Conservation (phyloP, 208 protist species). For the Acanthamoeba triangularis region DNA sequence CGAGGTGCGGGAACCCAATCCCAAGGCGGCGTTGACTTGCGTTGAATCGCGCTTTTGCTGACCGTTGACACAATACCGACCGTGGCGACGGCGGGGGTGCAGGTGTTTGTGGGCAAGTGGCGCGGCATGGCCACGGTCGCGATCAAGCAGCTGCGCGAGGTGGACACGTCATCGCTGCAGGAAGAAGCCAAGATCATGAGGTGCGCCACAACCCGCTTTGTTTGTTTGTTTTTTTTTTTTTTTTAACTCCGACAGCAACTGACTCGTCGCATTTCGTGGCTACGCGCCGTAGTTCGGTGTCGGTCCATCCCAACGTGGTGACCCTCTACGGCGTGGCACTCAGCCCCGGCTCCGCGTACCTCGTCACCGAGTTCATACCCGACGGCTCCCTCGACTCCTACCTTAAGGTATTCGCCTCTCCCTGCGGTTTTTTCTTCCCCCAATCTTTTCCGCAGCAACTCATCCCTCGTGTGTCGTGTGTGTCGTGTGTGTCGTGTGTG, state of each 20-base stretch:
- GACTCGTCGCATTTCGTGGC: not conserved
- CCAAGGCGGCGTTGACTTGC: not conserved
- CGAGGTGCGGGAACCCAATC: not conserved
- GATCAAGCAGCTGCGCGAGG: slow-evolving; percentile 36
- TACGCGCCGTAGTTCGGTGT: not conserved
- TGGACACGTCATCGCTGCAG: slow-evolving; percentile 46
- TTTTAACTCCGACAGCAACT: not conserved
- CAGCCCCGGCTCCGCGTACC: not conserved
- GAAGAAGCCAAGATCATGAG: slow-evolving; percentile 47
- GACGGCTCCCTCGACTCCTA: slow-evolving; percentile 55
- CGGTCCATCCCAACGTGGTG: slow-evolving; percentile 72
- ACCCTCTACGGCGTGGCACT: slow-evolving; percentile 55
- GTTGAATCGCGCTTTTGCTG: not conserved
- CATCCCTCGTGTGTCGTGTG: not conserved
- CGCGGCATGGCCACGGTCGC: not conserved
- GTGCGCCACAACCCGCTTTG: not conserved
- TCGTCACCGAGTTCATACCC: slow-evolving; percentile 71
- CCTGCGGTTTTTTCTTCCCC: not conserved
- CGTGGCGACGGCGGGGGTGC: not conserved
- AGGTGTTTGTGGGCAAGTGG: slow-evolving; percentile 49
- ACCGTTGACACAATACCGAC: not conserved
- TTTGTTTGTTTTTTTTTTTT: not conserved
- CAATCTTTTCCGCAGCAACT: not conserved
- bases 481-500: not conserved
- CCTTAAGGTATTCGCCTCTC: not conserved